Evolutionary conservation across 2,329 filamentous ascomycete species (phyloP), one percentile per base, ranked within the genome.

Genomic region (Aureobasidium mangrovei): DNA sequence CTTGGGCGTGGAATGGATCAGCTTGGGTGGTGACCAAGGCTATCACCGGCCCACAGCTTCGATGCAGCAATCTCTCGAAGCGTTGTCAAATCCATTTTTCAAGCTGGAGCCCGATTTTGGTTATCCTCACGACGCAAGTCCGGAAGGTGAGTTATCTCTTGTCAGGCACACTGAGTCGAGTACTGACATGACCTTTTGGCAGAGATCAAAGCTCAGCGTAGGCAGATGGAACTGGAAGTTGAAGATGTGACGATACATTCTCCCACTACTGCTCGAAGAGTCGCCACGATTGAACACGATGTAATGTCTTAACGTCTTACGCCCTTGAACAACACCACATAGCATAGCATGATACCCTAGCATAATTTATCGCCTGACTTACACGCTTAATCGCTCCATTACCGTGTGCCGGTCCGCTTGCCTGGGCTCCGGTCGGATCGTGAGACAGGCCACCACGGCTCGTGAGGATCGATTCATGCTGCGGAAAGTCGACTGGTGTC

Each of bases 1-100:
- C 0, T 54, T 69, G 27, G 64, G 65, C 1, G 60, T 69, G 4
- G 51, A 53, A 8, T 69, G 67, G 67, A 53, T 40, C 38, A 53
- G 32, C n/a, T 29, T 41, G 10, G 33, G 46, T n/a, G 59, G 57
- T 32, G 61, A 57, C 12, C 53, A 62, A 32, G 64, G 64, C 3
- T 57, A 60, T 9, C 64, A 67, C 44, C 35, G n/a, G 9, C 53
- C 53, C 10, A 47, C 29, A 12, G 58, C 60, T 10, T 56, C 60
- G 5, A 58, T 58, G 54, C 61, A 64, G 35, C 58, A 62, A 18
- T 63, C 59, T 2, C 41, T 68, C n/a, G 65, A 67, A 31, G 49
- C 54, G 8, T 57, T 67, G 10, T 60, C 61, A 9, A 59, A 53
- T 1, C 56, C 60, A 3, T 55, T 57, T 8, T 65, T 59, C 58